A percentile compares a stretch with the other conserved stretches of the same genome.
Evolutionary conservation across 495 filamentous ascomycete species (phyloP).

Genomic region (Xylaria acuta): DNA sequence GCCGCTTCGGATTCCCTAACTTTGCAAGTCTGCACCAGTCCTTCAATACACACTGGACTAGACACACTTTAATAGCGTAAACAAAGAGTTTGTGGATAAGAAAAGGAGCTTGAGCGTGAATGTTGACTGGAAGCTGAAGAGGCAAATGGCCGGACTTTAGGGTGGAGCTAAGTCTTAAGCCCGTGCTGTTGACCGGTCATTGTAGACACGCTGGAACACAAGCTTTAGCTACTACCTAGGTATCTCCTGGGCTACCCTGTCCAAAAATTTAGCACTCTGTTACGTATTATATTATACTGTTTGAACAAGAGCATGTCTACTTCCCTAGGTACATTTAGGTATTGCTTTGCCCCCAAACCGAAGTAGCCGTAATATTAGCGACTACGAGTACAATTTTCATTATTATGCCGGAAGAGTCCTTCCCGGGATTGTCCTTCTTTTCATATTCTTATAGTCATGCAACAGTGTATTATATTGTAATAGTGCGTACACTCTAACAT

Average conservation of each 20-base stretch:
- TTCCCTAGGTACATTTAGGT: no score
- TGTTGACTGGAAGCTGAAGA: not conserved
- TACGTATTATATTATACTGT: not conserved
- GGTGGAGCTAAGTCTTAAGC: constrained; percentile 16
- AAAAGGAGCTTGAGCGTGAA: not conserved
- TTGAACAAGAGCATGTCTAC: not conserved
- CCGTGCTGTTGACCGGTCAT: not conserved
- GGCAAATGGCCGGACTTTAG: not conserved
- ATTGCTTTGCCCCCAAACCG: not conserved
- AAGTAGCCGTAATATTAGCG: not conserved
- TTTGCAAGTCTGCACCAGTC: not conserved
- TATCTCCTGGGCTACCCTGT: not conserved
- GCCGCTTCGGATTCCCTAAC: not conserved
- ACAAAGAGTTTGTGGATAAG: not conserved
- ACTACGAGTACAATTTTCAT: not conserved
- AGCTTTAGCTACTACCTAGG: not conserved
- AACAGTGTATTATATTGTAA: not conserved
- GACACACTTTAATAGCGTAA: not conserved
- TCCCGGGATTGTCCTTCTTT: not conserved
- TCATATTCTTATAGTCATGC: not conserved
- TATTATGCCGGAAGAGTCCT: not conserved
- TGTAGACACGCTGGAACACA: not conserved
- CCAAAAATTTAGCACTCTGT: not conserved
- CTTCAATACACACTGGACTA: not conserved
- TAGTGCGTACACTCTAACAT: not conserved